A percentile compares a stretch with the other conserved stretches of the same genome.
Conservation (phyloP, 352 stramenopile species). For the Saprolegnia diclina region DNA sequence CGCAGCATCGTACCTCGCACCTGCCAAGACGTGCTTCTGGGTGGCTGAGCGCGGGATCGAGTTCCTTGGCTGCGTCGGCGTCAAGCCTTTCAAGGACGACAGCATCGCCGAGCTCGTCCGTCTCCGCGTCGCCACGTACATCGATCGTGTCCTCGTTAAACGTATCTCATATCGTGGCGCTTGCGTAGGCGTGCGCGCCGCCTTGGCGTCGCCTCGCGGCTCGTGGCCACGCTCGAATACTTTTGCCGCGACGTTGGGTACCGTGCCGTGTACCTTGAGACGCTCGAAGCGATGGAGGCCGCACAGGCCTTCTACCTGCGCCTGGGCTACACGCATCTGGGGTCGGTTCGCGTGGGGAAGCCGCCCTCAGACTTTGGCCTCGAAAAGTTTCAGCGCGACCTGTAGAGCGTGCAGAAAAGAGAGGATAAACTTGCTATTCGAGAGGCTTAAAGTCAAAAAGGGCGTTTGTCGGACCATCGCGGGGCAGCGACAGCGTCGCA, state of each 20-base stretch:
- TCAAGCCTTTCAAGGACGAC: slow-evolving; percentile 36
- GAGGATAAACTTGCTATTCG: not conserved
- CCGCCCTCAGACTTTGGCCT: not conserved
- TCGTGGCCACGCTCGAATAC: slow-evolving; percentile 41
- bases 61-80: slow-evolving; percentile 52
- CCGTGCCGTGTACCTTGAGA: slow-evolving; percentile 45
- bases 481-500: too few species aligned
- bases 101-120: slow-evolving; percentile 48
- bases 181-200: slow-evolving; percentile 32
- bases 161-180: not conserved
- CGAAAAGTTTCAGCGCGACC: not conserved
- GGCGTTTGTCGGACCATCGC: too few species aligned
- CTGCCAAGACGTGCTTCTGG: slow-evolving; percentile 46
- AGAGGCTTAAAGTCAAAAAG: not conserved
- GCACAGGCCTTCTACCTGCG: slow-evolving; percentile 48
- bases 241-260: slow-evolving; percentile 38
- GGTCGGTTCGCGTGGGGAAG: slow-evolving; percentile 3
- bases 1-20: slow-evolving; percentile 35
- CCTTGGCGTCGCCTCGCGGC: slow-evolving; percentile 40
- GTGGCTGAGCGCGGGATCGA: slow-evolving; percentile 38
- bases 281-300: slow-evolving; percentile 51
- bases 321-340: slow-evolving; percentile 34
- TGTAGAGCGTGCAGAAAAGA: not conserved
- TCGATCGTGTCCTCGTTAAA: not conserved
- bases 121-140: slow-evolving; percentile 40